Conservation (phyloP, 140 eudicot genomes). For the Bidens hawaiensis region DNA sequence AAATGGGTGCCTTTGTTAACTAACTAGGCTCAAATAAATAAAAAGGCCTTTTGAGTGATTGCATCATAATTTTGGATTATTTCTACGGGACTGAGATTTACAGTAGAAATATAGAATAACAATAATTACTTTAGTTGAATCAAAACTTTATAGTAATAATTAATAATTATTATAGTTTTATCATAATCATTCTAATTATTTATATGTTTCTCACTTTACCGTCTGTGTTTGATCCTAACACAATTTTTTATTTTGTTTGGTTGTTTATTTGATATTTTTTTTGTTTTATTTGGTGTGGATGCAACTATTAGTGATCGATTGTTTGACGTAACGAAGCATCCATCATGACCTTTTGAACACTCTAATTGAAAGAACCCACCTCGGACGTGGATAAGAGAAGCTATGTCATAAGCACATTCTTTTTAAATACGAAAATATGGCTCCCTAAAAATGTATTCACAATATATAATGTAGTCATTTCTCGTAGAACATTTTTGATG, state of each 20-base stretch:
- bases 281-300: conserved; percentile 17
- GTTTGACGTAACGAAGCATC: conserved; percentile 26
- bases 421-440: background rate
- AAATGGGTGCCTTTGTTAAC: conserved; percentile 6
- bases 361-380: conserved; percentile 29
- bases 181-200: too few relatives aligned
- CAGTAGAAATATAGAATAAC: too few relatives aligned
- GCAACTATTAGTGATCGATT: conserved; percentile 18
- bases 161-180: too few relatives aligned
- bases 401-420: conserved; percentile 3
- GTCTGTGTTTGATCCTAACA: too few relatives aligned
- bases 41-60: background rate
- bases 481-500: background rate
- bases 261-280: conserved; percentile 5
- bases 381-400: conserved; percentile 26
- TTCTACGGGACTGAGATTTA: too few relatives aligned
- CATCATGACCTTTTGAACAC: conserved; percentile 21
- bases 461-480: conserved; percentile 11
- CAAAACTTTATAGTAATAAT: too few relatives aligned
- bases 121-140: too few relatives aligned
- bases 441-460: conserved; percentile 10
- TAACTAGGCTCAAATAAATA: conserved; percentile 13
- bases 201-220: too few relatives aligned
- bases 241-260: conserved; percentile 5
- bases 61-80: background rate